Conservation (phyloP, 1,284 basidiomycete species). For the Butyriboletus regius region DNA sequence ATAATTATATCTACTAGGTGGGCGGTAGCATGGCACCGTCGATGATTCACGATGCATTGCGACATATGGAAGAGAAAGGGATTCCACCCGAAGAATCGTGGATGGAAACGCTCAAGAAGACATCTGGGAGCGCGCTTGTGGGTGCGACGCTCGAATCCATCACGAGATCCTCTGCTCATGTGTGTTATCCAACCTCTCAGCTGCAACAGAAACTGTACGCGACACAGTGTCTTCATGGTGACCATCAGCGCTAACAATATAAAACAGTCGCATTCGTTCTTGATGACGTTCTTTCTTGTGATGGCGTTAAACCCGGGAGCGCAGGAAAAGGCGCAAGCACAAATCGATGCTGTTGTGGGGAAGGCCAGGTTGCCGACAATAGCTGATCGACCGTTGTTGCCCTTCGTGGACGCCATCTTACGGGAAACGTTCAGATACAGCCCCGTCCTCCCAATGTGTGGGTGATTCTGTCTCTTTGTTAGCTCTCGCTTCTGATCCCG, state of each 20-base stretch:
- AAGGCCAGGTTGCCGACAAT: conserved; percentile 27
- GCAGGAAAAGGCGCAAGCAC: conserved; percentile 27
- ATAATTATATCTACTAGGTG: too few species aligned
- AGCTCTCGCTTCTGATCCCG: too few species aligned
- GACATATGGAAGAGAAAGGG: not conserved
- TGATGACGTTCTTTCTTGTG: conserved; percentile 29
- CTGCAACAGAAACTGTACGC: conserved; percentile 10
- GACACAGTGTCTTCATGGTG: not conserved
- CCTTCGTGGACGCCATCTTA: not conserved
- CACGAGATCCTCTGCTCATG: not conserved
- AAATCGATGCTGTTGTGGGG: conserved; percentile 31
- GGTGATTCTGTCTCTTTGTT: too few species aligned
- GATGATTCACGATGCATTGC: not conserved
- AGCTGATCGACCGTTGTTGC: conserved; percentile 14
- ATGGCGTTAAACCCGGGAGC: conserved; percentile 31
- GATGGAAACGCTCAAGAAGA: not conserved
- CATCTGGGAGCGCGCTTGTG: conserved; percentile 2
- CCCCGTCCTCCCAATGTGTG: too few species aligned
- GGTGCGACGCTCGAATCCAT: not conserved
- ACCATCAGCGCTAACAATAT: not conserved
- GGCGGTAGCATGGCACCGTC: too few species aligned
- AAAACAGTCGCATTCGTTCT: conserved; percentile 2
- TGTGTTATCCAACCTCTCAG: not conserved
- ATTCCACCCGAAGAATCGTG: not conserved
- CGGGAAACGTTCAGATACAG: too few species aligned